Base-by-base conservation (phyloP, 2,329 filamentous ascomycete species). In the Xylaria sp. region DNA sequence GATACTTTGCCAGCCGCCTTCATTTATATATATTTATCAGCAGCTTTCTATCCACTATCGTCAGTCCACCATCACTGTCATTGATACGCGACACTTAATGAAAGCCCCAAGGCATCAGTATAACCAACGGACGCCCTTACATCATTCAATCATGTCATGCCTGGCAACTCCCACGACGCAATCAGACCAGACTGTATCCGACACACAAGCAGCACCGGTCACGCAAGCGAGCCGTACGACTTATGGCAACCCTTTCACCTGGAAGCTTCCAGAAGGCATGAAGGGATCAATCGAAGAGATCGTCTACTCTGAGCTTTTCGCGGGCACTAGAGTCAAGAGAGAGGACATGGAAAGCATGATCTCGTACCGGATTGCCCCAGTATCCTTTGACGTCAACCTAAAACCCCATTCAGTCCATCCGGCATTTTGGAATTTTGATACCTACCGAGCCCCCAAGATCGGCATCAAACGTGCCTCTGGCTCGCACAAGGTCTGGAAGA, bases 361-460 rank as follows among this genome's bases (percentile, higher is more conserved):
- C 23, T n/a, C 6, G 1, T 60, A 54, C 11, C 26, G 40, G 20
- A 6, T 20, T 6, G 31, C 36, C 20, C 26, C n/a, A 6, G 10
- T 63, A 1, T 48, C 40, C 3, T 60, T 65, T 15, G 63, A 65
- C 48, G 6, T 11, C n/a, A 15, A 17, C 28, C 23, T 65, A 26
- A 36, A 17, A 0, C n/a, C 20, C 17, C 63, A 65, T 49, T 10
- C 42, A 7, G 57, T 56, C 7, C 51, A 56, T 20, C 57, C 57
- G 10, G 63, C 49, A 10, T 65, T 65, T 28, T 65, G 57, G 57
- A 48, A 20, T 2, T 15, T 17, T 6, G 48, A 56, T 4, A 26
- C 31, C 6, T 26, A 57, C 20, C 23, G 9, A 40, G 53, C 15
- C 11, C 53, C 53, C 33, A 38, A 17, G 53, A 40, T 40, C 15